Evolutionary conservation across 2,329 filamentous ascomycete species (phyloP).

Genomic region (Cladosporium sp.): DNA sequence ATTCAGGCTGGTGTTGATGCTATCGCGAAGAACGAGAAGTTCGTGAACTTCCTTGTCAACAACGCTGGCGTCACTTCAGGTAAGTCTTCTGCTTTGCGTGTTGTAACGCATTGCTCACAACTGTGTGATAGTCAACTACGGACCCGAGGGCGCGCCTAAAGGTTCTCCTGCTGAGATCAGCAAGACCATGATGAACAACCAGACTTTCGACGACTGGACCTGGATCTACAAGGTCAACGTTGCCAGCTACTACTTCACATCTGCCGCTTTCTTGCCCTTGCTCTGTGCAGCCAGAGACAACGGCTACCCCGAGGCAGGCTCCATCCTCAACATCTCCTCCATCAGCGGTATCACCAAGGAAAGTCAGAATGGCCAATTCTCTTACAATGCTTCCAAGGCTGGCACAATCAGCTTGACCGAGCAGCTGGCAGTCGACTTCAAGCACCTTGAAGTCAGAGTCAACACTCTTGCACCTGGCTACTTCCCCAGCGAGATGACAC

Average conservation of each 20-base stretch:
- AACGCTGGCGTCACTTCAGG: slow-evolving; percentile 26
- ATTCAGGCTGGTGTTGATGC: slow-evolving; percentile 23
- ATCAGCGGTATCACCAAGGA: slow-evolving; percentile 44
- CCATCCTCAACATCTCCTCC: slow-evolving; percentile 43
- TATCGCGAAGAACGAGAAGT: slow-evolving; percentile 27
- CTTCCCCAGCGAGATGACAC: slow-evolving; percentile 57
- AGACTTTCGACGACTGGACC: slow-evolving; percentile 40
- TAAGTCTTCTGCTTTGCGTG: neutral
- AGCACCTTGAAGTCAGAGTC: slow-evolving; percentile 50
- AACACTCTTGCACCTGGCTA: slow-evolving; percentile 56
- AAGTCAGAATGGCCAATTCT: slow-evolving; percentile 42
- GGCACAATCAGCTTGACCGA: slow-evolving; percentile 53
- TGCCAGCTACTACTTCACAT: slow-evolving; percentile 42
- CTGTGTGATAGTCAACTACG: slow-evolving; percentile 21
- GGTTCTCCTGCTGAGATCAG: slow-evolving; percentile 54
- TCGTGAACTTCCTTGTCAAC: slow-evolving; percentile 31
- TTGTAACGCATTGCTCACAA: neutral
- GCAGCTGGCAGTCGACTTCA: slow-evolving; percentile 51
- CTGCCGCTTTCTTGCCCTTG: slow-evolving; percentile 42
- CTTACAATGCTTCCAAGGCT: slow-evolving; percentile 48
- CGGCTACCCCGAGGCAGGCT: slow-evolving; percentile 38
- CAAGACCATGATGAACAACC: slow-evolving; percentile 43
- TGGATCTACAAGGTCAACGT: slow-evolving; percentile 44
- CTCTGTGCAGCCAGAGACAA: slow-evolving; percentile 39
- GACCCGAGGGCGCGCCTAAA: slow-evolving; percentile 19